These are phyloP conservation scores for Tuber brumale DNA, from an alignment of 495 filamentous ascomycete species.

Conservation along the genomic window DNA sequence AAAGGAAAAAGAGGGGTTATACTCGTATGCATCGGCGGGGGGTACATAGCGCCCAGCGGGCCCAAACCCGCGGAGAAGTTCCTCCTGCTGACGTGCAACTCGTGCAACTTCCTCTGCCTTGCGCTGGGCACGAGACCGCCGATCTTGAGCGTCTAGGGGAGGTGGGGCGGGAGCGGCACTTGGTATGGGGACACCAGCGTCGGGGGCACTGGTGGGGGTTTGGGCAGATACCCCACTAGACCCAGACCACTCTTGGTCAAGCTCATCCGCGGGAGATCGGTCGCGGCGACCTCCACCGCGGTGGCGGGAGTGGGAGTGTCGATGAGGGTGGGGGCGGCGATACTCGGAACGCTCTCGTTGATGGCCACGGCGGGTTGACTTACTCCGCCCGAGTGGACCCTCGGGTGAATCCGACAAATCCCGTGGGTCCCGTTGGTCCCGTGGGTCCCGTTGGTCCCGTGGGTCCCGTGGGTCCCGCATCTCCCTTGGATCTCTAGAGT, in stretches of 20 bases:
- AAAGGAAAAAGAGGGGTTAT: slow-evolving; percentile 9
- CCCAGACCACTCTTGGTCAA: slow-evolving; percentile 27
- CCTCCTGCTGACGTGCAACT: slow-evolving; percentile 23
- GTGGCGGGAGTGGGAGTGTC: slow-evolving; percentile 27
- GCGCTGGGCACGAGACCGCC: slow-evolving; percentile 10
- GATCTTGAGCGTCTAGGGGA: background rate
- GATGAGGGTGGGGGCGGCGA: slow-evolving; percentile 14
- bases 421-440: background rate
- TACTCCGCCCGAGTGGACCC: background rate
- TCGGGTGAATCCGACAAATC: background rate
- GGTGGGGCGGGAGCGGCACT: background rate
- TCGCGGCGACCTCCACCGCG: slow-evolving; percentile 28
- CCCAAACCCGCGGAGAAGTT: slow-evolving; percentile 21
- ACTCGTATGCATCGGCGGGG: slow-evolving; percentile 30
- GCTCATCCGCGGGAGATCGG: slow-evolving; percentile 24
- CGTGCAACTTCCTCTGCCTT: slow-evolving; percentile 20
- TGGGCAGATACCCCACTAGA: slow-evolving; percentile 26
- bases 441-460: background rate
- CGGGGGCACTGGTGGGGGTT: slow-evolving; percentile 20
- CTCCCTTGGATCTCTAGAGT: background rate
- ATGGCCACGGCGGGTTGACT: slow-evolving; percentile 9
- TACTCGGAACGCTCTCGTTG: slow-evolving; percentile 33
- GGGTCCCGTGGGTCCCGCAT: background rate
- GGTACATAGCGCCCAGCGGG: slow-evolving; percentile 6
- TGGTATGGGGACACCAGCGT: slow-evolving; percentile 14